Base-by-base conservation (phyloP, 768 basidiomycete genomes). In the Boletus insuetus region DNA sequence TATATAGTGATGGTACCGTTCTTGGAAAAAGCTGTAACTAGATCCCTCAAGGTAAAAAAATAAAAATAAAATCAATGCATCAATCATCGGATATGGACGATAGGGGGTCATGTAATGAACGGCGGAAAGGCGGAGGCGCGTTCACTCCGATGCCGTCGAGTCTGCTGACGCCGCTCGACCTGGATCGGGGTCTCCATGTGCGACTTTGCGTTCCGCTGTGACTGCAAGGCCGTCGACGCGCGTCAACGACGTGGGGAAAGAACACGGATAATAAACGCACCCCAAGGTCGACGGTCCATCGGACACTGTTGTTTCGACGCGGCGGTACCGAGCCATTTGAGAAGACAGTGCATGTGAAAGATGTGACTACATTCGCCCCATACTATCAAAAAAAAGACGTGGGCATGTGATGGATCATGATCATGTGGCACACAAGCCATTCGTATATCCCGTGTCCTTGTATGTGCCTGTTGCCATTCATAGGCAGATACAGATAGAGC, bases 341-440 rank as follows among this genome's bases (percentile, higher is more conserved):
- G 79, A 13, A 99, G 75, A 73, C 96, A 98, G 70, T 99, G 96
- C 92, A 98, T 94, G 69, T 99, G 97, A 67, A 98, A 99, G 54
- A 97, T 86, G 69, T 98, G 97, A 7, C 86, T 92, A 67, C 96
- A 99, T 73, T 97, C 87, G 34, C 97, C 97, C 92, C 94, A 98
- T 51, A 98, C 96, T 98, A 60, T n/a, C n/a, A 17, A 37, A 37
- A 17, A 17, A 16, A 35, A 14, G 35, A 0, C 35, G 35, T 29
- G 29, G 29, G 29, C 29, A 29, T 29, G 26, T 29, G 26, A 29
- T 24, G 24, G 24, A 24, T 29, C 29, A 29, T 29, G 24, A 24
- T 24, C 24, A 24, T 29, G 6, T 8, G 8, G 26, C 26, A 29
- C 6, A 0, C 26, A 9, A 8, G 26, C 9, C 26, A 6, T 26